Base-by-base conservation (phyloP, 164 flowering plant genomes). In the Vitis rotundifolia region DNA sequence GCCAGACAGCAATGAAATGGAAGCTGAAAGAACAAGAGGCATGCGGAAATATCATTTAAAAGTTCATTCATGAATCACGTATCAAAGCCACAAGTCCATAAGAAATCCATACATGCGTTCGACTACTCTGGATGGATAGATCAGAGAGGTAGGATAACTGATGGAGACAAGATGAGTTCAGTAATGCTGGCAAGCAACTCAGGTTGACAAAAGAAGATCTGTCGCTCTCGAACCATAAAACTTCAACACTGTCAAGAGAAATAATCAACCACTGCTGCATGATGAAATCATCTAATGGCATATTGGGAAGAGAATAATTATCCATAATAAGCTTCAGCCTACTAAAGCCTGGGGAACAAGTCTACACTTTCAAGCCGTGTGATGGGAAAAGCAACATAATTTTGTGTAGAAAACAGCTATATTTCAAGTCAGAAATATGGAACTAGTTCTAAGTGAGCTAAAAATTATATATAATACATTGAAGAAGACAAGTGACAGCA, bases 161-260 rank as follows among this genome's bases (percentile, higher is more conserved):
- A 44, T 89, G 94, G 61, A 93, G 97, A 78, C 98, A 90, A 60
- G 94, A 78, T 10, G 99, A 88, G 77, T 85, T 91, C 19, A 95
- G 78, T 76, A 95, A 70, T 68, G 97, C 94, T 55, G 97, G 91
- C 81, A 93, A 79, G 83, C 87, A 85, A 76, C 97, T 95, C 50
- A 95, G 74, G 68, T 93, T 91, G 73, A 95, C 80, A 62, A 95
- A 79, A 55, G 88, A 80, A 71, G 97, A 78, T 75, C 90, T 70
- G 65, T 86, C 85, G 72, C 82, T 83, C 81, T 93, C 98, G 50
- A 82, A 78, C 99, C 99, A 95, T 44, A 67, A 72, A 13, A 81
- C 80, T 75, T 93, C 94, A 78, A 89, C 84, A 74, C 98, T 93
- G 90, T 68, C 66, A 75, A 68, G 67, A 49, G 75, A 76, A 76